phyloP scores from a whole-genome alignment of 2,329 filamentous ascomycete genomes.

The Aspergillus sp. region DNA sequence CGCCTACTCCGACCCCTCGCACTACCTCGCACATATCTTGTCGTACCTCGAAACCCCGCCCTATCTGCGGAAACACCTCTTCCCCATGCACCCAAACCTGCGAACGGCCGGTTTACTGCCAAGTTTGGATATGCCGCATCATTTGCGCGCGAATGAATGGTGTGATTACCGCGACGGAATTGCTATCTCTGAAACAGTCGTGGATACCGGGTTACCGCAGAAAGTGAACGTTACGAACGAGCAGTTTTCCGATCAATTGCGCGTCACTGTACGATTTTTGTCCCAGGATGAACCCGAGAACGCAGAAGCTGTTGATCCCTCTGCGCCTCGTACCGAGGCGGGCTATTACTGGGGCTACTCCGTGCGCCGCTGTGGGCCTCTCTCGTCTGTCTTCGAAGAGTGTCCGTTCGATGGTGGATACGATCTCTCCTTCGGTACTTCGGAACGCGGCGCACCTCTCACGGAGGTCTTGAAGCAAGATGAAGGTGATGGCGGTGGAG shows the following conservation, averaged over 20 bases:
- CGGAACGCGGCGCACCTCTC: constrained; percentile 60
- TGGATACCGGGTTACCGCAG: constrained; percentile 46
- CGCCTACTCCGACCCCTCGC: constrained; percentile 65
- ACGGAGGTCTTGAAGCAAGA: constrained; percentile 35
- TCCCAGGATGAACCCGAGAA: constrained; percentile 24
- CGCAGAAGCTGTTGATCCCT: constrained; percentile 60
- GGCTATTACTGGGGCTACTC: constrained; percentile 86
- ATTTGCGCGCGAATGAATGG: constrained; percentile 69
- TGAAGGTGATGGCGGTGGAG: constrained; percentile 10
- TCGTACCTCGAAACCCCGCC: constrained; percentile 79
- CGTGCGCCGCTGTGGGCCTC: constrained; percentile 58
- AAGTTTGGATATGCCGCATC: constrained; percentile 77
- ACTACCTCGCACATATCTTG: constrained; percentile 73
- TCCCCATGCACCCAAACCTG: constrained; percentile 72
- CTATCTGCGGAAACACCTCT: constrained; percentile 68
- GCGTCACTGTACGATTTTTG: constrained; percentile 65
- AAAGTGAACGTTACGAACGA: constrained; percentile 49
- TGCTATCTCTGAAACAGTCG: constrained; percentile 45
- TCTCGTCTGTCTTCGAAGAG: constrained; percentile 72
- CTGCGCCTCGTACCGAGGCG: constrained; percentile 62
- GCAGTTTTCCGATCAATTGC: constrained; percentile 59
- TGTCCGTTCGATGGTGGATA: constrained; percentile 69
- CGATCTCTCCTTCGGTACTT: constrained; percentile 75
- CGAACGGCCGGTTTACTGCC: constrained; percentile 65
- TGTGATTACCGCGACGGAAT: constrained; percentile 74